A percentile compares a stretch with the other conserved stretches of the same genome.
Evolutionary conservation across 345 rosid genomes (phyloP).

Genomic region (Cardamine occulta): DNA sequence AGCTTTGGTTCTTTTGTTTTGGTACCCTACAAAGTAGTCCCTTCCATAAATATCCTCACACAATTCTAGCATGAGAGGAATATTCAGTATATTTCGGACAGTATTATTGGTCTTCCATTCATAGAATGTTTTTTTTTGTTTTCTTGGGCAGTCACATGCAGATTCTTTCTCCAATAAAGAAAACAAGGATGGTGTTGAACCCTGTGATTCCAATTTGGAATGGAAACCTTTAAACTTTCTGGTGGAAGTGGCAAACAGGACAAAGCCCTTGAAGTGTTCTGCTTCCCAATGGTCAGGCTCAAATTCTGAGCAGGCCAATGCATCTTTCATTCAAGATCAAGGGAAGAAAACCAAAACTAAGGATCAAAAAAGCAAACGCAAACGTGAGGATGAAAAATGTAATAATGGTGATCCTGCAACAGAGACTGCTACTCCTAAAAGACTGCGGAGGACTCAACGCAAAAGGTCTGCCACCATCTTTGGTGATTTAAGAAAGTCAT

Average conservation of each 20-base stretch:
- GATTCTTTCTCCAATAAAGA: constrained; percentile 45
- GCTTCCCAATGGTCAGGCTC: constrained; percentile 58
- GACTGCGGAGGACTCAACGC: constrained; percentile 58
- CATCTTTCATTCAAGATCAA: constrained; percentile 42
- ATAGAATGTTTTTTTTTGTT: neutral
- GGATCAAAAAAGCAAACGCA: constrained; percentile 54
- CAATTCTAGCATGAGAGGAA: neutral
- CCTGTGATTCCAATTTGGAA: constrained; percentile 61
- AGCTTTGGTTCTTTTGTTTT: constrained; percentile 1
- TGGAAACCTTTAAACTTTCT: constrained; percentile 87
- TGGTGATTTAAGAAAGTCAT: constrained; percentile 56
- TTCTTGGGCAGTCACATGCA: constrained; percentile 53
- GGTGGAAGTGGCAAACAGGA: constrained; percentile 85
- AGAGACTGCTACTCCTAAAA: constrained; percentile 64
- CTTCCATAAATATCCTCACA: neutral
- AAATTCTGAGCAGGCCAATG: constrained; percentile 43
- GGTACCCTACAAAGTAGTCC: neutral
- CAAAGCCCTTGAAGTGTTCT: constrained; percentile 65
- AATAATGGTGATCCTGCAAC: constrained; percentile 49
- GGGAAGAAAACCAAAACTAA: constrained; percentile 49
- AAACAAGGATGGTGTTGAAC: constrained; percentile 49
- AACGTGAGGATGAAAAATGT: constrained; percentile 50
- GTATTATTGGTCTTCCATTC: neutral
- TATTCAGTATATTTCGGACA: neutral
- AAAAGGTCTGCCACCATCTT: constrained; percentile 51